phyloP scores from a whole-genome alignment of 192 early-diverging fungal species.

The Endogone sp. region DNA sequence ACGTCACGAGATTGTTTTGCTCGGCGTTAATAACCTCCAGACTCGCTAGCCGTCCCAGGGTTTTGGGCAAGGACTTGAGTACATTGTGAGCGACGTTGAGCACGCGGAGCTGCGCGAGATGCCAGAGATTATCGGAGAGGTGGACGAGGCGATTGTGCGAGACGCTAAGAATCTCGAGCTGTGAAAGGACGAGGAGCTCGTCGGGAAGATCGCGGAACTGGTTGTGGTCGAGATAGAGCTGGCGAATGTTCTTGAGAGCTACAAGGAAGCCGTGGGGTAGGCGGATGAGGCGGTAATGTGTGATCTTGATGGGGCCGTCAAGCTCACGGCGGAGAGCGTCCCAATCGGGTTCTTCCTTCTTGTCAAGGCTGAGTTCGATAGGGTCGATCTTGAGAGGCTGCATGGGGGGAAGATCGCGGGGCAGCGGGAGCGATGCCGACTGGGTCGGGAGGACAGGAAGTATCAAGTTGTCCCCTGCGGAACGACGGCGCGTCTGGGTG shows the following conservation, averaged over 20 bases:
- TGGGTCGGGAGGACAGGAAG: not conserved
- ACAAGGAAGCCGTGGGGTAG: slow-evolving; percentile 41
- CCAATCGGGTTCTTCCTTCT: not conserved
- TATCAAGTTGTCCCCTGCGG: too few species aligned
- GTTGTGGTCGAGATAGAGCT: slow-evolving; percentile 41
- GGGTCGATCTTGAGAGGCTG: not conserved
- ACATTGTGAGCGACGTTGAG: slow-evolving; percentile 34
- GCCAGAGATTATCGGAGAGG: not conserved
- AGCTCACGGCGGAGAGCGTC: not conserved
- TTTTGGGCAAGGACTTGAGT: slow-evolving; percentile 31
- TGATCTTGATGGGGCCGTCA: slow-evolving; percentile 32
- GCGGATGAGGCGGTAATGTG: slow-evolving; percentile 20
- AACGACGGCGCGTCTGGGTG: not conserved
- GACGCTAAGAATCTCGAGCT: slow-evolving; percentile 31
- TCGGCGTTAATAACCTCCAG: slow-evolving; percentile 15
- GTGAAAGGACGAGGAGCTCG: slow-evolving; percentile 34
- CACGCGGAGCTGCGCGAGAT: slow-evolving; percentile 14
- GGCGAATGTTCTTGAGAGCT: slow-evolving; percentile 32
- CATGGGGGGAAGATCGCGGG: not conserved
- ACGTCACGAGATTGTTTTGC: not conserved
- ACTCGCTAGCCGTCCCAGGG: slow-evolving; percentile 26
- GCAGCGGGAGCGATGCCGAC: not conserved
- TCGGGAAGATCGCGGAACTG: slow-evolving; percentile 39
- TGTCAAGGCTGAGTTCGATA: not conserved
- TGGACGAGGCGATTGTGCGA: not conserved